Percentiles rank a stretch among this genome's conserved stretches.
These are phyloP conservation scores for Monosporozyma servazzii DNA, from an alignment of 805 yeast genomes.

Conservation along the genomic window DNA sequence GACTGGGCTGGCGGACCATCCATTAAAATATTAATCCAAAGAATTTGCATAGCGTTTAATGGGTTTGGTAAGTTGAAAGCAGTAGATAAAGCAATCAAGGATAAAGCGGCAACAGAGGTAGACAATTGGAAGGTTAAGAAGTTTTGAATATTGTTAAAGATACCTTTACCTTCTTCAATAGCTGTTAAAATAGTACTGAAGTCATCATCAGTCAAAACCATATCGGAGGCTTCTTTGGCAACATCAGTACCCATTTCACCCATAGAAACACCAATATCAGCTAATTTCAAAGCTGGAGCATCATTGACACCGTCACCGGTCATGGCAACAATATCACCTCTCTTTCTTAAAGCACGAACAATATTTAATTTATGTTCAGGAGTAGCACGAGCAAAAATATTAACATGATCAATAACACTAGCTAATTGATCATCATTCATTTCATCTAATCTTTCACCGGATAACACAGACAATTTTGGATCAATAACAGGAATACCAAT, in stretches of 20 bases:
- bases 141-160: slow-evolving; percentile 89
- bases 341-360: slow-evolving; percentile 77
- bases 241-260: slow-evolving; percentile 94
- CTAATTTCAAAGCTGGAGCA: slow-evolving; percentile 95
- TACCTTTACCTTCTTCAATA: slow-evolving; percentile 95
- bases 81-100: slow-evolving; percentile 81
- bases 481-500: slow-evolving; percentile 78
- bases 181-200: slow-evolving; percentile 90
- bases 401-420: slow-evolving; percentile 68
- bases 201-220: slow-evolving; percentile 95
- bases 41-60: slow-evolving; percentile 93
- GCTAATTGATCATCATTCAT: slow-evolving; percentile 67
- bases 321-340: slow-evolving; percentile 96
- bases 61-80: slow-evolving; percentile 86
- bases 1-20: slow-evolving; percentile 99
- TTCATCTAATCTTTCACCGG: slow-evolving; percentile 73
- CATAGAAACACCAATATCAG: slow-evolving; percentile 94
- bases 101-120: slow-evolving; percentile 89
- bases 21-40: slow-evolving; percentile 96
- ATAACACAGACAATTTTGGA: slow-evolving; percentile 58
- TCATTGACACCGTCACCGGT: slow-evolving; percentile 99
- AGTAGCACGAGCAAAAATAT: slow-evolving; percentile 89
- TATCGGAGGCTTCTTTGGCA: slow-evolving; percentile 96
- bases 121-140: slow-evolving; percentile 92
- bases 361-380: slow-evolving; percentile 90